Base-by-base conservation (phyloP, 176 grass and related monocot genomes). In the Microstegium vimineum region DNA sequence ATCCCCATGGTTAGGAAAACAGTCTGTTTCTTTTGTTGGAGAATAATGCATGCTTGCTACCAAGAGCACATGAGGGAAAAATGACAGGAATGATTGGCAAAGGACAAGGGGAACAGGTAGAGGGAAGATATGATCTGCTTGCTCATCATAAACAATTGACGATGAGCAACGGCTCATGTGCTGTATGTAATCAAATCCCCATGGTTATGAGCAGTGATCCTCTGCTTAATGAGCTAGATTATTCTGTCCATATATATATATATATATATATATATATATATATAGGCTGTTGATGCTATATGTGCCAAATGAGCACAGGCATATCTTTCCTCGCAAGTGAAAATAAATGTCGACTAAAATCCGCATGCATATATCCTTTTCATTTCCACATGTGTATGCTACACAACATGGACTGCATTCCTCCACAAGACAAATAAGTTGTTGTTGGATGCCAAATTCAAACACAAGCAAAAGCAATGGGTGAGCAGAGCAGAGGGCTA, bases 21-120 rank as follows among this genome's bases (percentile, higher is more conserved):
- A 72, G 70, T 83, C 83, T 82, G 76, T 89, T 54, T 79, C 40
- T 66, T 89, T 54, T 79, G 33, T 61, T 22, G 35, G 86, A 67
- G 75, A 81, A 89, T 80, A 86, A 65, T 86, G 62, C 71, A 38
- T 80, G 43, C 43, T 68, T 71, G 20, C 56, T 54, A 52, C 70
- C 71, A 23, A 86, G 10, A 91, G 35, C 86, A 88, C 84, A 94
- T 91, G 86, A 60, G 43, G 8, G 34, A 31, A 57, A 77, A 79
- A 61, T 37, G 23, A 75, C 30, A 17, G 15, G 57, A 81, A 76
- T 67, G 79, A 83, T 86, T 90, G 65, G 45, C 73, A 51, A 14
- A 83, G 46, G 74, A 82, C 59, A 78, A 47, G 32, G 51, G 34
- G 26, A 60, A 37, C 79, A 45, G 73, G 65, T 68, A 76, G 59